These are phyloP conservation scores for Acanthamoeba sp. DNA, from an alignment of 208 protist genomes.

Conservation along the genomic window DNA sequence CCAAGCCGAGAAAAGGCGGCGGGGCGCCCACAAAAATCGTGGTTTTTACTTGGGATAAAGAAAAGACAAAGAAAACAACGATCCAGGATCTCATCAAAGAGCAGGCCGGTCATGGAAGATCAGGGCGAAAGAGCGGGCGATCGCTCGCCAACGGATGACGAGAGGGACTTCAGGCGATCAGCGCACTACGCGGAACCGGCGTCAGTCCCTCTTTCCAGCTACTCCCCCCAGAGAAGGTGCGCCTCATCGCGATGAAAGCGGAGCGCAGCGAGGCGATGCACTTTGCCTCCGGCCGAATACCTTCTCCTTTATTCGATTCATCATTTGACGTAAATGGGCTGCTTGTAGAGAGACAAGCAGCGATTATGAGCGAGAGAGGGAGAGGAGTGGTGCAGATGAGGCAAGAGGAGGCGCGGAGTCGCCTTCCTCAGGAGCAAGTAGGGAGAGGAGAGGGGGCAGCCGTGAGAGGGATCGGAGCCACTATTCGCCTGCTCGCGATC, in stretches of 20 bases:
- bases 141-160: conserved; percentile 53
- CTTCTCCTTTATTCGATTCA: background rate
- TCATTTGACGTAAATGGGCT: conserved; percentile 4
- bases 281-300: background rate
- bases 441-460: conserved; percentile 67
- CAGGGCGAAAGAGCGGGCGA: conserved; percentile 57
- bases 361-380: conserved; percentile 52
- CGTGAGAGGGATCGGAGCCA: conserved; percentile 44
- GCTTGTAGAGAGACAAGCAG: conserved; percentile 60
- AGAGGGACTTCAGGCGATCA: conserved; percentile 56
- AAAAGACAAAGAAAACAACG: background rate
- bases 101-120: conserved; percentile 66
- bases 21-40: background rate
- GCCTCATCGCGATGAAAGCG: background rate
- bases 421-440: background rate
- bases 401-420: conserved; percentile 14
- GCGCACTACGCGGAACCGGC: background rate
- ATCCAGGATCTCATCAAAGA: no score
- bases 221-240: conserved; percentile 38
- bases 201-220: background rate
- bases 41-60: background rate
- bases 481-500: conserved; percentile 47
- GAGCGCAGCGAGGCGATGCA: background rate
- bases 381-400: conserved; percentile 31
- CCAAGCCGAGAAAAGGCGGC: background rate